Evolutionary conservation across 768 basidiomycete genomes (phyloP), one percentile per base, ranked within the genome.

Genomic region (Butyriboletus loyo): DNA sequence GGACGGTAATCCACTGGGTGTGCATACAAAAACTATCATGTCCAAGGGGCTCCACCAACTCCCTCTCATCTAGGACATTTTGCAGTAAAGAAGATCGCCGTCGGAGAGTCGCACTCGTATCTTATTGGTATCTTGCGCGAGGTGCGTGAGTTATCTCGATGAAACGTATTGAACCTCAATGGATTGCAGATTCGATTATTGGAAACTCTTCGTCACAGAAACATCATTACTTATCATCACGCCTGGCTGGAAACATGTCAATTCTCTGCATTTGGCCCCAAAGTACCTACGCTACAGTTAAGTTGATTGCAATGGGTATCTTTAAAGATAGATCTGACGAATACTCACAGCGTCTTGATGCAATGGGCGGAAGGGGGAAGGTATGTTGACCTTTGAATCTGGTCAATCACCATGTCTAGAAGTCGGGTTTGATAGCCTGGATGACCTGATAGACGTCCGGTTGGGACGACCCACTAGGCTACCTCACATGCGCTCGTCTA

Each of bases 1-100:
- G 32, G 90, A 97, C 50, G 91, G 88, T 9, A 95, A 94, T 62
- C 76, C 83, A 15, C 78, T 98, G 17, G 91, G 90, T 85, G 38
- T 44, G 66, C 48, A 34, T 37, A 3, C 31, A 22, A 45, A 14
- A 10, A 7, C 22, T 37, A 13, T 54, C 36, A 6, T 56, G 25
- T 47, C 22, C 49, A 32, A 35, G 24, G 19, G 11, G 15, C 52
- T 43, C 41, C 40, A 31, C 42, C 43, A 44, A 58, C 39, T 30
- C 47, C 32, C 7, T 50, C 42, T 50, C 11, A 13, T 42, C 22
- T 58, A 82, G 89, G 89, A 27, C 86, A 85, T 59, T 97, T 95
- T 67, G 95, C 95, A 0, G 89, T 97, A 42, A 98, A 98, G 74
- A 98, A 97, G 68, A 92, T 98, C 21, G 93, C 96, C 0, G 89